These are phyloP conservation scores for Rhizophagus clarus DNA, from an alignment of 192 early-diverging fungal species.

Conservation along the genomic window DNA sequence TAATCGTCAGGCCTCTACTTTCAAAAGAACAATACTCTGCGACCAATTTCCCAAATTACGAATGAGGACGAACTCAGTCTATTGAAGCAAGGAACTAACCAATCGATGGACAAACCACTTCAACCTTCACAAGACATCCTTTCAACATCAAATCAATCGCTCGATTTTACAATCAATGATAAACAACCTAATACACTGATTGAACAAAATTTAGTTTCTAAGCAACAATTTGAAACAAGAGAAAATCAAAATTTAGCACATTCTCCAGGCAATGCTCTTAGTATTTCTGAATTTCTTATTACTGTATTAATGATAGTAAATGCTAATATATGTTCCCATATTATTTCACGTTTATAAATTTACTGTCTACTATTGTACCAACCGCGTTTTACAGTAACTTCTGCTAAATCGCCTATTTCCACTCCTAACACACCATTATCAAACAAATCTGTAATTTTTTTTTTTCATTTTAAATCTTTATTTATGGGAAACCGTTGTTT, in stretches of 20 bases:
- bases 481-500: neutral
- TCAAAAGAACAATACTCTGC: conserved; percentile 29
- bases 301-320: neutral
- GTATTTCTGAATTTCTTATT: neutral
- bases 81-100: neutral
- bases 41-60: neutral
- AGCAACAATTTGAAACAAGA: neutral
- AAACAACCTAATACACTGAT: neutral
- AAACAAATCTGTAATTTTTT: neutral
- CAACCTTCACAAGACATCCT: neutral
- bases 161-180: neutral
- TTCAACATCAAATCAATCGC: neutral
- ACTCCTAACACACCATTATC: neutral
- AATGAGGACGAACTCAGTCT: neutral
- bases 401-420: neutral
- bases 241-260: neutral
- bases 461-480: neutral
- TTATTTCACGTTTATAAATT: neutral
- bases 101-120: neutral
- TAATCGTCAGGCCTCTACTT: conserved; percentile 30
- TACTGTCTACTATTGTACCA: neutral
- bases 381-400: neutral
- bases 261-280: neutral
- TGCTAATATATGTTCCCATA: neutral
- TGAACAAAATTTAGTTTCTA: neutral